Percentiles rank a stretch among this genome's conserved stretches.
These are phyloP conservation scores for Thermothelomyces thermophilus DNA, from an alignment of 2,329 filamentous ascomycete species.

Conservation along the genomic window DNA sequence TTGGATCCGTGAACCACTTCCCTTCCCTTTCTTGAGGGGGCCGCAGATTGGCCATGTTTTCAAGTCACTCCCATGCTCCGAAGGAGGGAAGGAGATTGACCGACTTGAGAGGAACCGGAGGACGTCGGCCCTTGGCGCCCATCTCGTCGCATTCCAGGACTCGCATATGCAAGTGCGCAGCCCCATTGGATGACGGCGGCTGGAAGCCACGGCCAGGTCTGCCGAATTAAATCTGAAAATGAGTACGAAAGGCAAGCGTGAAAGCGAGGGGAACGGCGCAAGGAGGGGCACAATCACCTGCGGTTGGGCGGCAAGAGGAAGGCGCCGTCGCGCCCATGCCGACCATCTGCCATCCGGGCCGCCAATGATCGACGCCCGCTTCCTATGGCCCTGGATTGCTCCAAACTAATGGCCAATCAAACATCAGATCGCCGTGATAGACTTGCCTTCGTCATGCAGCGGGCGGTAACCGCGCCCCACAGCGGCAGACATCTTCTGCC, in stretches of 20 bases:
- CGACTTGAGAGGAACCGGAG: neutral
- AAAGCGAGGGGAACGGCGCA: slow-evolving; percentile 6
- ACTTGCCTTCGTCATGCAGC: slow-evolving; percentile 26
- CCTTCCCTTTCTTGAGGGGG: neutral
- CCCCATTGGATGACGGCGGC: slow-evolving; percentile 22
- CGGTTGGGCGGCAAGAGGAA: slow-evolving; percentile 25
- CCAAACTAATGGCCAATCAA: slow-evolving; percentile 22
- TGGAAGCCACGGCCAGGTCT: slow-evolving; percentile 18
- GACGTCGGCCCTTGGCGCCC: too few species aligned
- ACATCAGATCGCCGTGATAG: slow-evolving; percentile 21
- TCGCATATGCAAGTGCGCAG: slow-evolving; percentile 21
- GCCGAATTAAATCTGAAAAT: slow-evolving; percentile 20
- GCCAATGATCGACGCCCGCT: slow-evolving; percentile 21
- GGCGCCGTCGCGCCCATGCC: slow-evolving; percentile 17
- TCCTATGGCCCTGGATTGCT: slow-evolving; percentile 3
- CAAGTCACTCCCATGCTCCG: neutral
- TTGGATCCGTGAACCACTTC: neutral
- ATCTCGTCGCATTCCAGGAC: slow-evolving; percentile 21
- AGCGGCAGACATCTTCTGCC: slow-evolving; percentile 6
- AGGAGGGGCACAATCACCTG: slow-evolving; percentile 16
- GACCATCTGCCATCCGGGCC: slow-evolving; percentile 18
- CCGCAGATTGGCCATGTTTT: neutral
- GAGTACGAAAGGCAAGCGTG: slow-evolving; percentile 11
- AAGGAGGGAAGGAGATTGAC: neutral
- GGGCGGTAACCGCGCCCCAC: slow-evolving; percentile 25